Percentiles rank a stretch among this genome's conserved stretches.
Evolutionary conservation across 441 rosid genomes (phyloP).

Genomic region (Adansonia rubrostipa): DNA sequence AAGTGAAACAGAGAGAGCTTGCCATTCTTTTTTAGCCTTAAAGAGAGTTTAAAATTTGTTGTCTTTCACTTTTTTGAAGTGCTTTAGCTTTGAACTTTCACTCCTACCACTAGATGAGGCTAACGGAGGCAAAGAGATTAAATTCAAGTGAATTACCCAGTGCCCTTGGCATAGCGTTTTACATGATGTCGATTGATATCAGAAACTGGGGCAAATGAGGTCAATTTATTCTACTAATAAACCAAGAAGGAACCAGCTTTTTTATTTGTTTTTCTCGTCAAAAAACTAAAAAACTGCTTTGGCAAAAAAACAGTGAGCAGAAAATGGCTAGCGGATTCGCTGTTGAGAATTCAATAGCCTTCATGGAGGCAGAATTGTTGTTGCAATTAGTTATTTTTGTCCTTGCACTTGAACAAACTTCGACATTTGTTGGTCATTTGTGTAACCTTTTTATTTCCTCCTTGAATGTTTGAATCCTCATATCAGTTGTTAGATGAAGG

Average conservation of each 20-base stretch:
- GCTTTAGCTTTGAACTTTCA: neutral
- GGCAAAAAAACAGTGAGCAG: too few species aligned
- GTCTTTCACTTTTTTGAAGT: neutral
- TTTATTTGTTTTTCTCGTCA: too few species aligned
- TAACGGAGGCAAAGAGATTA: neutral
- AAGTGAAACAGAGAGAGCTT: conserved; percentile 51
- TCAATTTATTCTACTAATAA: conserved; percentile 22
- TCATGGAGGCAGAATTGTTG: conserved; percentile 29
- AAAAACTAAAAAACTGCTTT: too few species aligned
- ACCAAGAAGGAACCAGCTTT: conserved; percentile 21
- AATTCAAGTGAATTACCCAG: neutral
- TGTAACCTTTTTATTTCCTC: neutral
- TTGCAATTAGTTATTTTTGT: conserved; percentile 38
- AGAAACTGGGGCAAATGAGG: conserved; percentile 30
- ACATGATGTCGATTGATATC: too few species aligned
- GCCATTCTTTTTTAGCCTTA: conserved; percentile 44
- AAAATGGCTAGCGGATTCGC: too few species aligned
- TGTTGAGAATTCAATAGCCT: neutral
- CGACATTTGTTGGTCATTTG: neutral
- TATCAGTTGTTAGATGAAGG: neutral
- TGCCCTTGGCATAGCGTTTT: too few species aligned
- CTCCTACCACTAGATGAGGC: conserved; percentile 42
- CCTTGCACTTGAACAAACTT: conserved; percentile 4
- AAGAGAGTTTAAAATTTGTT: neutral
- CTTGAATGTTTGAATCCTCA: neutral